Conservation (phyloP, 192 early-diverging fungal species). For the Linderina pennispora region DNA sequence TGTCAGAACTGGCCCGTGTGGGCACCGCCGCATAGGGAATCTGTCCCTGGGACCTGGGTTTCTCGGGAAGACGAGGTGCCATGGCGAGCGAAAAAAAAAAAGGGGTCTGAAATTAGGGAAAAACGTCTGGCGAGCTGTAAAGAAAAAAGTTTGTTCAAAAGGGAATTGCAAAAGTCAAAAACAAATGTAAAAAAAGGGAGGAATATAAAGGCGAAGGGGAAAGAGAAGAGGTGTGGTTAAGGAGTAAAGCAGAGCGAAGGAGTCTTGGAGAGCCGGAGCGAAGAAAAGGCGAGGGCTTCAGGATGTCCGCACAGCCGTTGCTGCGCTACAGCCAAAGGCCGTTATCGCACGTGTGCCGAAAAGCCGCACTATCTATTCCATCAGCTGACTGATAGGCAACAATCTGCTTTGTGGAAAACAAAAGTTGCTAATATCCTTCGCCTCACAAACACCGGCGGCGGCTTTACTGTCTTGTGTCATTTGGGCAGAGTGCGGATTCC, state of each 20-base stretch:
- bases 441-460: too few relatives aligned
- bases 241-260: neutral
- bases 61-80: conserved; percentile 14
- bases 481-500: too few relatives aligned
- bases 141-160: neutral
- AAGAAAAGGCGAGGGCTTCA: too few relatives aligned
- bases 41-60: conserved; percentile 18
- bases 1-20: conserved; percentile 20
- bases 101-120: neutral
- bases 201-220: neutral
- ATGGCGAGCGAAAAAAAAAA: conserved; percentile 11
- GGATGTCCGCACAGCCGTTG: too few relatives aligned
- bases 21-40: conserved; percentile 28
- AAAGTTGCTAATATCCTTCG: too few relatives aligned
- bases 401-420: too few relatives aligned
- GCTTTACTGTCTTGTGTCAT: too few relatives aligned
- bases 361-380: too few relatives aligned
- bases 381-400: too few relatives aligned
- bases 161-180: too few relatives aligned
- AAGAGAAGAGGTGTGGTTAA: neutral
- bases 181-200: neutral
- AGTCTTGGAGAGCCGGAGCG: neutral
- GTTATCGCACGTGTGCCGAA: too few relatives aligned
- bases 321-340: too few relatives aligned
- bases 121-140: neutral